Base-by-base conservation (phyloP, 1,284 basidiomycete genomes). In the Xanthoconium separans region DNA sequence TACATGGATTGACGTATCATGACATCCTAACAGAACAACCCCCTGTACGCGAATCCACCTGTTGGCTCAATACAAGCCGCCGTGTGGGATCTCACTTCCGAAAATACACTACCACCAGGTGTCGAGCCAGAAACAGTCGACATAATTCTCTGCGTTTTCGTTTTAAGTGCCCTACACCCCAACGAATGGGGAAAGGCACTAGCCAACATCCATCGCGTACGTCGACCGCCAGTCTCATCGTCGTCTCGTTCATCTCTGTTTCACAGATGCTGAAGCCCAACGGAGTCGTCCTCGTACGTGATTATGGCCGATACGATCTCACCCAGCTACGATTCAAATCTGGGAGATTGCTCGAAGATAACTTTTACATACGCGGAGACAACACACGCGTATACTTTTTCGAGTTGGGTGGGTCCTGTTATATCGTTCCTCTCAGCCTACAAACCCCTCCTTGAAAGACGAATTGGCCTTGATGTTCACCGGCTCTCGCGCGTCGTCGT, bases 311-410 rank as follows among this genome's bases (percentile, higher is more conserved):
- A 27, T 84, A 98, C 69, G 97, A 99, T 69, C 82, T 94, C 48
- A 91, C 95, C 1, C 96, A 99, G 72, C 76, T 99, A 24, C 80
- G 97, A 6, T 98, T 99, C 79, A 96, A 93, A 71, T 81, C 83
- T 18, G 85, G 89, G 2, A 80, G 97, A 30, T 79, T 99, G 58
- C 80, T 99, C 15, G 89, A 93, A 39, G 93, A 96, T 48, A 95
- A 96, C 69, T 91, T 96, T 59, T 98, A 98, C 65, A 88, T 95
- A 47, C 83, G 96, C 45, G 96, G 96, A 1, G 96, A 99, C 72
- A 96, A 95, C 60, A 99, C 96, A 0, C 79, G 97, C 34, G 95
- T 98, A 0, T 98, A 97, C 71, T 98, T 97, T 70, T 98, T 98
- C 64, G 89, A 91, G 58, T 70, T 89, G 18, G 91, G 92, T 89